A percentile compares a stretch with the other conserved stretches of the same genome.
Conservation (phyloP, 768 basidiomycete species). For the Pisolithus albus region DNA sequence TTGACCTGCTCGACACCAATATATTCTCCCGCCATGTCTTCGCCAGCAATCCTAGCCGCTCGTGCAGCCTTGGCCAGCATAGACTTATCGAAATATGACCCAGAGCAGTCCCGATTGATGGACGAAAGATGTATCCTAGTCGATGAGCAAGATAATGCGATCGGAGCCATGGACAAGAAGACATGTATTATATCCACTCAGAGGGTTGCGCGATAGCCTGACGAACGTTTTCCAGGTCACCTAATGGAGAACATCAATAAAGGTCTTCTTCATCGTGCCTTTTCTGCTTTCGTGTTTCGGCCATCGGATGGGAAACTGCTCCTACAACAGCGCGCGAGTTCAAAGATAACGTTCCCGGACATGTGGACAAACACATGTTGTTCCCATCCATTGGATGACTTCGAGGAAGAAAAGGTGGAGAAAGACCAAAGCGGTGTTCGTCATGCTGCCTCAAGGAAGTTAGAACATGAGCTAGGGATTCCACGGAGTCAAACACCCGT, state of each 20-base stretch:
- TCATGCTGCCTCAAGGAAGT: slow-evolving; percentile 88
- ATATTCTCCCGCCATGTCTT: slow-evolving; percentile 37
- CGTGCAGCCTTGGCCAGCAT: slow-evolving; percentile 61
- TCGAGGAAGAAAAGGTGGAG: slow-evolving; percentile 75
- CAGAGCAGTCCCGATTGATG: slow-evolving; percentile 92
- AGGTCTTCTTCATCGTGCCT: slow-evolving; percentile 93
- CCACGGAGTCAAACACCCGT: slow-evolving; percentile 68
- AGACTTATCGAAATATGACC: slow-evolving; percentile 80
- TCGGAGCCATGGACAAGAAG: slow-evolving; percentile 92
- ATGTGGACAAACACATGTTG: slow-evolving; percentile 99
- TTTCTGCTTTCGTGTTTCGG: slow-evolving; percentile 95
- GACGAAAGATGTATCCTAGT: slow-evolving; percentile 92
- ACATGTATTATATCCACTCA: slow-evolving; percentile 51
- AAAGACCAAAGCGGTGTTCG: slow-evolving; percentile 75
- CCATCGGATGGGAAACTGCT: slow-evolving; percentile 90
- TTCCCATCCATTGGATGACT: slow-evolving; percentile 92
- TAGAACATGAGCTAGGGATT: slow-evolving; percentile 95
- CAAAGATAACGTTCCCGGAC: slow-evolving; percentile 98
- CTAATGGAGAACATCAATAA: slow-evolving; percentile 95
- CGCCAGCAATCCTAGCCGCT: slow-evolving; percentile 58
- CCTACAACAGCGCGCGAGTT: slow-evolving; percentile 90
- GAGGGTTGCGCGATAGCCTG: slow-evolving; percentile 1
- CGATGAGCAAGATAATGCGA: slow-evolving; percentile 76
- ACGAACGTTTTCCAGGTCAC: slow-evolving; percentile 55
- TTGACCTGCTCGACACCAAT: background rate